Base-by-base conservation (phyloP, 2,329 filamentous ascomycete genomes). In the Xylariaceae sp. region DNA sequence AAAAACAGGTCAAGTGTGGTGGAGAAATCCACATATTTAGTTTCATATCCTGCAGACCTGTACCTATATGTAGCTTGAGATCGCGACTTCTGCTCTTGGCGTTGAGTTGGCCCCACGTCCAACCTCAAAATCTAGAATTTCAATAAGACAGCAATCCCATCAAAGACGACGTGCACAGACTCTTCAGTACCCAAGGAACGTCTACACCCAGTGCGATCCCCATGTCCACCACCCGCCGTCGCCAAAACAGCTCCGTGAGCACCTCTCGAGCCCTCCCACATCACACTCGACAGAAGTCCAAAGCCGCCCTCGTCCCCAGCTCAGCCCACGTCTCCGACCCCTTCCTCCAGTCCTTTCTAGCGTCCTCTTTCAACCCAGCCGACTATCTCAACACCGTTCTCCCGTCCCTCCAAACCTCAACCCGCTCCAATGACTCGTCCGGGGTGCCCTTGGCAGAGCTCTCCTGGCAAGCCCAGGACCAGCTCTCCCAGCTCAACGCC, bases 401-500 rank as follows among this genome's bases (percentile, higher is more conserved):
- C 1, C 88, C 90, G 5, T 74, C 86, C 2, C 75, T 95, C 17
- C 76, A 80, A 55, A 57, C 62, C 22, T 59, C 63, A 6, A 49
- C 56, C n/a, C 44, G 44, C 14, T 47, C 48, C 44, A 51, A 48
- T 47, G 41, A 60, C 51, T 44, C 60, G 60, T 60, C 55, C 48
- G 66, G 73, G 1, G 77, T 85, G 5, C 76, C 87, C 2, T 76
- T 96, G 42, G 75, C 86, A n/a, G 85, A 92, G 52, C 72, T 96
- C 45, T 90, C 90, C 1, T 77, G 84, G 0, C 88, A 90, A 64
- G 86, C 91, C 1, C 91, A 96, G 68, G 78, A 84, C 3, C 77
- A 95, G n/a, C 77, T 96, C 42, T 89, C 90, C 1, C 88, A 92
- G 63, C 82, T 97, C 62, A 95, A 89, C 64, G 87, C 89, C 9